Evolutionary conservation across 345 rosid genomes (phyloP).

Genomic region (Salix exigua): DNA sequence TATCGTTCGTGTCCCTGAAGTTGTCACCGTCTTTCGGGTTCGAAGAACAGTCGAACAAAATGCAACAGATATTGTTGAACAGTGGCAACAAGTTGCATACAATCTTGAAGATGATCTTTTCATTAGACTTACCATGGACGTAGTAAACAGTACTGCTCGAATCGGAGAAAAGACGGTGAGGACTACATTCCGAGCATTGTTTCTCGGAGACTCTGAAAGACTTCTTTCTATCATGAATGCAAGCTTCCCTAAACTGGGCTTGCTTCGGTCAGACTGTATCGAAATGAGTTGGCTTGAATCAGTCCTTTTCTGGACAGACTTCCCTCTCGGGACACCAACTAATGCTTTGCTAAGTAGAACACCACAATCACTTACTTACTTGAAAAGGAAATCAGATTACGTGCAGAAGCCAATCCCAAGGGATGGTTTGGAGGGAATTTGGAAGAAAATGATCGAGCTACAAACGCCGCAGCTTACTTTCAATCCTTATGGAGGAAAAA

Average conservation of each 20-base stretch:
- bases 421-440: constrained; percentile 12
- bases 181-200: not conserved
- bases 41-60: constrained; percentile 3
- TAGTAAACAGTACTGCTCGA: not conserved
- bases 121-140: constrained; percentile 1
- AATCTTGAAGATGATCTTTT: constrained; percentile 3
- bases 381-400: constrained; percentile 31
- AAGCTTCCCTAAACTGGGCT: constrained; percentile 5
- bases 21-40: constrained; percentile 3
- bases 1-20: constrained; percentile 7
- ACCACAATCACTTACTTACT: not conserved
- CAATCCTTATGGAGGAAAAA: constrained; percentile 19
- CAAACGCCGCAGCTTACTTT: not conserved
- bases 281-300: constrained; percentile 14
- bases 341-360: constrained; percentile 12
- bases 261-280: not conserved
- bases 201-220: not conserved
- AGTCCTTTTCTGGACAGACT: constrained; percentile 18
- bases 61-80: constrained; percentile 6
- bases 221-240: constrained; percentile 1
- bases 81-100: constrained; percentile 10
- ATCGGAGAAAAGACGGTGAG: not conserved
- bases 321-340: constrained; percentile 7
- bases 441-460: constrained; percentile 23
- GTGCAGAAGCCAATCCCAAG: constrained; percentile 18